phyloP scores from a whole-genome alignment of 257 asterid species.

The Mitragyna speciosa region DNA sequence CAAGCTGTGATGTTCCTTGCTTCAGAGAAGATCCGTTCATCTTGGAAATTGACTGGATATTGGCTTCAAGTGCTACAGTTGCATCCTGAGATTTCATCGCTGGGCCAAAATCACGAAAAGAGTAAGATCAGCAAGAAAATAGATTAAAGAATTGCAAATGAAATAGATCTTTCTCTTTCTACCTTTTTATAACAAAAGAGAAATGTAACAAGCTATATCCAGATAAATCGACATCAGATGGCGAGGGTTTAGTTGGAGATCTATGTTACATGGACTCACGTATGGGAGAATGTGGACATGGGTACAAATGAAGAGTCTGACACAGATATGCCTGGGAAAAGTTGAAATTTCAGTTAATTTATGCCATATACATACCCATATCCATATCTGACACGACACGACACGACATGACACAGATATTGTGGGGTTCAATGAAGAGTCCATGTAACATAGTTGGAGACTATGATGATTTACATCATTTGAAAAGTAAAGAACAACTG shows the following conservation, averaged over 20 bases:
- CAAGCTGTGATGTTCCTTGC: constrained; percentile 32
- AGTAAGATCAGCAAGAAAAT: background rate
- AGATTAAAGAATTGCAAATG: background rate
- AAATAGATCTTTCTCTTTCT: background rate
- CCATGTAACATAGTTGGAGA: background rate
- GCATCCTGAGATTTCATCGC: constrained; percentile 36
- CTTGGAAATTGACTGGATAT: constrained; percentile 25
- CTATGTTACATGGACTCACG: too few relatives aligned
- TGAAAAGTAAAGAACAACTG: background rate
- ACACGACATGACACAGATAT: too few relatives aligned
- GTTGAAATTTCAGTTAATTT: too few relatives aligned
- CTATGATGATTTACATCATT: background rate
- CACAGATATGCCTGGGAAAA: too few relatives aligned
- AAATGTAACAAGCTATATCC: background rate
- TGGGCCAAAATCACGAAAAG: constrained; percentile 26
- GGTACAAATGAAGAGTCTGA: too few relatives aligned
- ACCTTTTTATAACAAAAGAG: background rate
- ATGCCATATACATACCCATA: too few relatives aligned
- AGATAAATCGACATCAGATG: background rate
- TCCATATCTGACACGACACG: too few relatives aligned
- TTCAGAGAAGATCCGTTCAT: constrained; percentile 28
- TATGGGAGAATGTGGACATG: too few relatives aligned
- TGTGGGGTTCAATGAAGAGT: too few relatives aligned
- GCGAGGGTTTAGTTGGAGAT: background rate
- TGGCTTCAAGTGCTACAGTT: constrained; percentile 23